phyloP scores from a whole-genome alignment of 2,329 filamentous ascomycete genomes.

The Aspergillus sp. region DNA sequence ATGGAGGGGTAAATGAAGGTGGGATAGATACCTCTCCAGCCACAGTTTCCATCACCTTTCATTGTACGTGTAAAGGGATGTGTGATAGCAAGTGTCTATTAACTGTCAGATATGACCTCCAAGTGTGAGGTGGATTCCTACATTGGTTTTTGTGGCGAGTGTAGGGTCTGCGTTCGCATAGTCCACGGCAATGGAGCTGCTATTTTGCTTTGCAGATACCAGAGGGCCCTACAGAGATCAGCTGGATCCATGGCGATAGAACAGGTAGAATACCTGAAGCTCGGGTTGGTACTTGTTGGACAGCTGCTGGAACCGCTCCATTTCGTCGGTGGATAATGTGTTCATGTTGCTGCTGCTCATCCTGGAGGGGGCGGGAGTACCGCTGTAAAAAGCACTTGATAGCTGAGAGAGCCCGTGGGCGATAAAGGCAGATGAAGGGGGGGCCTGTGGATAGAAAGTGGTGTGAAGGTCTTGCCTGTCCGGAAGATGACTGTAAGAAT shows the following conservation, averaged over 20 bases:
- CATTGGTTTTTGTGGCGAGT: slow-evolving; percentile 81
- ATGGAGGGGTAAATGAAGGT: slow-evolving; percentile 1
- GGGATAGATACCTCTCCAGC: slow-evolving; percentile 79
- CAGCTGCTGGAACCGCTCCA: slow-evolving; percentile 58
- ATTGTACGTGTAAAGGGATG: slow-evolving; percentile 86
- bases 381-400: slow-evolving; percentile 11
- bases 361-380: slow-evolving; percentile 5
- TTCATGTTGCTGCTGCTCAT: slow-evolving; percentile 26
- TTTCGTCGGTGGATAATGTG: slow-evolving; percentile 46
- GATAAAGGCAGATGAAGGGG: slow-evolving; percentile 16
- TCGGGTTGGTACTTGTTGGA: slow-evolving; percentile 58
- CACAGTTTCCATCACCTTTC: slow-evolving; percentile 91
- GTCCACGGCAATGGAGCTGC: slow-evolving; percentile 71
- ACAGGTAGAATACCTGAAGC: slow-evolving; percentile 39
- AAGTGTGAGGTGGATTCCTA: slow-evolving; percentile 33
- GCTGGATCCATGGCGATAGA: slow-evolving; percentile 13
- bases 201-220: slow-evolving; percentile 73
- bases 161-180: slow-evolving; percentile 84
- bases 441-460: slow-evolving; percentile 9
- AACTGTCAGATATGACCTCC: not conserved
- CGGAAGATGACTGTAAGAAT: slow-evolving; percentile 25
- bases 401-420: slow-evolving; percentile 18
- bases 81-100: slow-evolving; percentile 70
- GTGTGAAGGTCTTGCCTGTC: slow-evolving; percentile 21
- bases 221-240: slow-evolving; percentile 63